Conservation (phyloP, 768 basidiomycete species). For the Termitomyces sp. region DNA sequence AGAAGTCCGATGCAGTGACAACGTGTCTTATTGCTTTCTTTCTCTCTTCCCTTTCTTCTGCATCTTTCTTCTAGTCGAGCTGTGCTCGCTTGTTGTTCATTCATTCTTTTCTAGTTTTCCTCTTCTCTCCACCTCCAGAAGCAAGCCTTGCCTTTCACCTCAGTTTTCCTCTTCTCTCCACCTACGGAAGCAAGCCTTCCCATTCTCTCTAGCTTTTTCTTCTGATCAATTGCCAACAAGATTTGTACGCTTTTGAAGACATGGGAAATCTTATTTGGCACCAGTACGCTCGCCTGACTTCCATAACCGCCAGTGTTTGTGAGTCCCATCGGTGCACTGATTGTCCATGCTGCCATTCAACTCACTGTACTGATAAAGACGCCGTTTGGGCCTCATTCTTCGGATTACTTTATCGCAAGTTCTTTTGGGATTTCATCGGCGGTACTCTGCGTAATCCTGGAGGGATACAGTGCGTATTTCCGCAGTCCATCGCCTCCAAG, state of each 20-base stretch:
- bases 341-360: slow-evolving; percentile 4
- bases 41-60: slow-evolving; percentile 2
- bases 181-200: slow-evolving; percentile 37
- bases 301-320: slow-evolving; percentile 71
- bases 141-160: slow-evolving; percentile 33
- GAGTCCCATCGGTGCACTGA: slow-evolving; percentile 26
- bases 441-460: slow-evolving; percentile 75
- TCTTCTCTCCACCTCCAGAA: slow-evolving; percentile 25
- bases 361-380: slow-evolving; percentile 34
- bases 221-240: slow-evolving; percentile 2
- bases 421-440: slow-evolving; percentile 94
- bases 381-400: slow-evolving; percentile 78
- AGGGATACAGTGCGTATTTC: slow-evolving; percentile 64
- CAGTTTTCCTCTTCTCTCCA: slow-evolving; percentile 17
- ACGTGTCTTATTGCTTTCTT: slow-evolving; percentile 1
- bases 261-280: slow-evolving; percentile 84
- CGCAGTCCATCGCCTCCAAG: not conserved
- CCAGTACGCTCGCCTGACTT: slow-evolving; percentile 63
- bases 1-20: slow-evolving; percentile 16
- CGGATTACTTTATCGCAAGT: slow-evolving; percentile 84
- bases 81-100: slow-evolving; percentile 21
- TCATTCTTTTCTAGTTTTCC: slow-evolving; percentile 21
- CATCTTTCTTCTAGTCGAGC: slow-evolving; percentile 22
- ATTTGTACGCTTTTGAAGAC: not conserved
- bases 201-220: slow-evolving; percentile 6